A percentile compares a stretch with the other conserved stretches of the same genome.
phyloP scores from a whole-genome alignment of 2,329 filamentous ascomycete species.

The Penicillium palitans region DNA sequence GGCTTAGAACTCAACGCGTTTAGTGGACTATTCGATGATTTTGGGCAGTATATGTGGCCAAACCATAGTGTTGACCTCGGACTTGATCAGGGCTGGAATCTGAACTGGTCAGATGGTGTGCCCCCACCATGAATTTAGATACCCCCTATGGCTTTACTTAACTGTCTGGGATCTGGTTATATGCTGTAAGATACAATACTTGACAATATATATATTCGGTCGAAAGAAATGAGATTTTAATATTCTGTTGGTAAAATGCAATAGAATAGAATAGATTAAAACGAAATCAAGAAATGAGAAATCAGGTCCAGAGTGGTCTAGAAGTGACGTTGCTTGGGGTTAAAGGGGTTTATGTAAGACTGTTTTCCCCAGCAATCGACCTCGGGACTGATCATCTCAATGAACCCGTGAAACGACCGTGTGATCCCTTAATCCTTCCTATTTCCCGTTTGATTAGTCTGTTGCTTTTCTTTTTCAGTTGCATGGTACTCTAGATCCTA shows the following conservation, averaged over 20 bases:
- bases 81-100: conserved; percentile 43
- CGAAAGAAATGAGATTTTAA: background rate
- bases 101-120: conserved; percentile 38
- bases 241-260: background rate
- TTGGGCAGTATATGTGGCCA: conserved; percentile 29
- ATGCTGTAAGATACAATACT: background rate
- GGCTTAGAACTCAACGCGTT: conserved; percentile 27
- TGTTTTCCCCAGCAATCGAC: conserved; percentile 22
- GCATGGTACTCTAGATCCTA: conserved; percentile 17
- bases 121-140: conserved; percentile 1
- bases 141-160: background rate
- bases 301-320: background rate
- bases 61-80: conserved; percentile 34
- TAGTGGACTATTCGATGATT: conserved; percentile 27
- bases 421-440: conserved; percentile 14
- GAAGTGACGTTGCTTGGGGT: background rate
- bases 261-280: background rate
- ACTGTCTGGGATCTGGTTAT: background rate
- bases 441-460: conserved; percentile 9
- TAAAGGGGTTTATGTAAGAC: conserved; percentile 24
- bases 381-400: conserved; percentile 18
- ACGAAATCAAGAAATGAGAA: background rate
- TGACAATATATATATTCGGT: background rate
- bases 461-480: conserved; percentile 15
- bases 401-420: conserved; percentile 21